Percentiles rank a stretch among this genome's conserved stretches.
These are phyloP conservation scores for Aspergillus nidulans DNA, from an alignment of 495 filamentous ascomycete genomes.

Conservation along the genomic window DNA sequence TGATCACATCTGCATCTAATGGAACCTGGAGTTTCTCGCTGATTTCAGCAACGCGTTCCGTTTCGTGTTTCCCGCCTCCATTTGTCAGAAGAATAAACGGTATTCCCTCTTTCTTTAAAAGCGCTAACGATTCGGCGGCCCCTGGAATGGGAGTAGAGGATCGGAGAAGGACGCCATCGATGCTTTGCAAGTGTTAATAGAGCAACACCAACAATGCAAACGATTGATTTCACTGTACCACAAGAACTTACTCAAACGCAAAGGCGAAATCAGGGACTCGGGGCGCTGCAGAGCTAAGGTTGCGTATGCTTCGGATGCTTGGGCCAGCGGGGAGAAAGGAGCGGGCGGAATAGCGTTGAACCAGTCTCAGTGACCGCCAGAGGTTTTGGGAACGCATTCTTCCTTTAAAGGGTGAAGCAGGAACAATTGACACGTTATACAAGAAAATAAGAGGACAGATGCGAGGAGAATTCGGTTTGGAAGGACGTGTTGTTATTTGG, in stretches of 20 bases:
- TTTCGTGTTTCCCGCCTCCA: slow-evolving; percentile 77
- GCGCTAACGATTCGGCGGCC: slow-evolving; percentile 67
- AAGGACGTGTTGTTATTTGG: not conserved
- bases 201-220: not conserved
- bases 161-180: slow-evolving; percentile 95
- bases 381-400: slow-evolving; percentile 25
- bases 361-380: slow-evolving; percentile 28
- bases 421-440: not conserved
- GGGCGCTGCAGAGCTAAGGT: slow-evolving; percentile 20
- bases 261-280: slow-evolving; percentile 66
- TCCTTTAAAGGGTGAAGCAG: not conserved
- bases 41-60: slow-evolving; percentile 64
- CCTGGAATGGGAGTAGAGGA: slow-evolving; percentile 74
- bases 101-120: slow-evolving; percentile 65
- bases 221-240: not conserved
- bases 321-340: slow-evolving; percentile 16
- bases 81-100: slow-evolving; percentile 88
- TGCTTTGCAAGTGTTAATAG: slow-evolving; percentile 46
- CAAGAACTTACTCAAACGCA: slow-evolving; percentile 71
- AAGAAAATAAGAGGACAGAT: not conserved
- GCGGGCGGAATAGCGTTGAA: slow-evolving; percentile 21
- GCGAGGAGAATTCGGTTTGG: not conserved
- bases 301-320: slow-evolving; percentile 29
- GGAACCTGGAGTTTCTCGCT: slow-evolving; percentile 56
- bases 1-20: slow-evolving; percentile 60